Percentiles rank a stretch among this genome's conserved stretches.
These are phyloP conservation scores for Penicillium sp. DNA, from an alignment of 2,329 filamentous ascomycete genomes.

Conservation along the genomic window DNA sequence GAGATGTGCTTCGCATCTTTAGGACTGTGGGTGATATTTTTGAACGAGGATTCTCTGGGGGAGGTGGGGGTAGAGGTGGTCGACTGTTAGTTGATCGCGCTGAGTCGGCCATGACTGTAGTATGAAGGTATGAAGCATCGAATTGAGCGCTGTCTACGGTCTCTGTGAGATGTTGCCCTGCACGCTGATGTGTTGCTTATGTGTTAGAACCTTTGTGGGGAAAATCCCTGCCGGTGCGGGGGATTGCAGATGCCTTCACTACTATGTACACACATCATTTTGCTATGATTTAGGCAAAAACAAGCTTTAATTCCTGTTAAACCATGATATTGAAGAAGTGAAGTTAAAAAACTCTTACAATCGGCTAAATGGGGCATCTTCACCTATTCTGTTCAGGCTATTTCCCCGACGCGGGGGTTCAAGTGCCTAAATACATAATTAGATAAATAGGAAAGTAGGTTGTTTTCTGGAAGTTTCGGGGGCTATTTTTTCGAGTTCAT, in stretches of 20 bases:
- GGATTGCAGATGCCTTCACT: neutral
- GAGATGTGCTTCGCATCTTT: conserved; percentile 6
- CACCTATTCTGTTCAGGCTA: neutral
- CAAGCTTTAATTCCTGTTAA: neutral
- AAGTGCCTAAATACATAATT: conserved; percentile 1
- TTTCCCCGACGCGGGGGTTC: conserved; percentile 17
- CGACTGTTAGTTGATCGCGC: neutral
- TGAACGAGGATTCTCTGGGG: neutral
- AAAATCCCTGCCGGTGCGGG: neutral
- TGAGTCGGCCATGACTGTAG: neutral
- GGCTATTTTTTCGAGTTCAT: too few species aligned
- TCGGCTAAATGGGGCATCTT: conserved; percentile 7
- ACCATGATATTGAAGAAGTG: neutral
- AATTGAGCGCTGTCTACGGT: neutral
- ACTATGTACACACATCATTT: neutral
- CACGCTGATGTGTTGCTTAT: too few species aligned
- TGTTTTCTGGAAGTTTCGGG: neutral
- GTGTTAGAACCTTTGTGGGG: neutral
- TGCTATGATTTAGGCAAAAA: neutral
- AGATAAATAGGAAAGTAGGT: neutral
- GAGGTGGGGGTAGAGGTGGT: conserved; percentile 7
- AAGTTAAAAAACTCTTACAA: neutral
- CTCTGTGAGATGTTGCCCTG: neutral
- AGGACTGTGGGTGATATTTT: conserved; percentile 4
- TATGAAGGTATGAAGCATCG: neutral